Conservation (phyloP, 2,329 filamentous ascomycete genomes). For the Verticillium dahliae region DNA sequence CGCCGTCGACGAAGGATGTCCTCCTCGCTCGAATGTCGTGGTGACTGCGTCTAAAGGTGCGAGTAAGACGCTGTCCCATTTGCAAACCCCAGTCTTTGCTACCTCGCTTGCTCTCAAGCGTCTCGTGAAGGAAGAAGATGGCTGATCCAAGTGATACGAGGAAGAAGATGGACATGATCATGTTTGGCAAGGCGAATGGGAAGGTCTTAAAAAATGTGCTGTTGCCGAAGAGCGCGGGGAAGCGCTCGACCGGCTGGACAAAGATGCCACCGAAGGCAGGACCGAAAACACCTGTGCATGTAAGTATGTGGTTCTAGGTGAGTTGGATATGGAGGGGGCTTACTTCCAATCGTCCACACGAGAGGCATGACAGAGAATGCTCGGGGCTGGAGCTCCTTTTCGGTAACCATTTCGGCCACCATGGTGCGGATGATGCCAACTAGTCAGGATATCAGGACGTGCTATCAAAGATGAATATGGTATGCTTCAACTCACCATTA, state of each 20-base stretch:
- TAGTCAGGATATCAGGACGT: conserved; percentile 16
- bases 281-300: conserved; percentile 62
- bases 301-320: neutral
- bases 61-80: conserved; percentile 60
- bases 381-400: conserved; percentile 76
- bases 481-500: conserved; percentile 49
- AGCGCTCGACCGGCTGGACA: conserved; percentile 70
- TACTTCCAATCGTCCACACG: conserved; percentile 69
- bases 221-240: conserved; percentile 63
- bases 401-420: conserved; percentile 86
- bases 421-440: conserved; percentile 89
- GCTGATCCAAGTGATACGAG: conserved; percentile 68
- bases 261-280: conserved; percentile 84
- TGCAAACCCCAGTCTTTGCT: conserved; percentile 68
- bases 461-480: neutral
- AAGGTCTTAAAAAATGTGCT: conserved; percentile 64
- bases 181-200: conserved; percentile 79
- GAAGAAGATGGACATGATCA: conserved; percentile 72
- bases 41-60: conserved; percentile 21
- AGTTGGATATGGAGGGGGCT: neutral
- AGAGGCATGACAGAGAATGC: conserved; percentile 94
- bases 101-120: conserved; percentile 64
- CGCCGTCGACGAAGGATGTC: conserved; percentile 46
- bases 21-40: conserved; percentile 20
- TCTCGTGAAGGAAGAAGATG: conserved; percentile 79